A percentile compares a stretch with the other conserved stretches of the same genome.
These are phyloP conservation scores for Trichoderma citrinoviride DNA, from an alignment of 2,329 filamentous ascomycete species.

Conservation along the genomic window DNA sequence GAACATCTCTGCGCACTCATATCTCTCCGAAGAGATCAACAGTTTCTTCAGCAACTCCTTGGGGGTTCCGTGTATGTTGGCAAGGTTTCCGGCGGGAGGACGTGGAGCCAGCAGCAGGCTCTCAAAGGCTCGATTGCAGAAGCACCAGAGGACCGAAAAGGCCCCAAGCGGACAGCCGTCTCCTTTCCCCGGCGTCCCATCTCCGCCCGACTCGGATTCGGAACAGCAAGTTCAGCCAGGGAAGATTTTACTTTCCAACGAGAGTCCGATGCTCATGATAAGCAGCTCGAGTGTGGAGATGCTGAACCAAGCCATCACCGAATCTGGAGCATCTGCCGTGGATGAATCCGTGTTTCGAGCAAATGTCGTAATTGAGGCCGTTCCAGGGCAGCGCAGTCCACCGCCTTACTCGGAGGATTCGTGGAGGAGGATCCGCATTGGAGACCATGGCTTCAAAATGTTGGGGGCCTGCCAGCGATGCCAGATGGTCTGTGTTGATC, in stretches of 20 bases:
- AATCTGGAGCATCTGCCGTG: conserved; percentile 61
- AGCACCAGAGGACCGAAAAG: conserved; percentile 44
- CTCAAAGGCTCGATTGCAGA: conserved; percentile 67
- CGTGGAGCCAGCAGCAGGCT: conserved; percentile 60
- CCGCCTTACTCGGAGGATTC: conserved; percentile 74
- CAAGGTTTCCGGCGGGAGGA: conserved; percentile 73
- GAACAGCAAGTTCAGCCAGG: conserved; percentile 36
- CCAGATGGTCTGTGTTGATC: conserved; percentile 95
- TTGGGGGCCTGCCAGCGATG: conserved; percentile 84
- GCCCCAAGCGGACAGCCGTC: conserved; percentile 45
- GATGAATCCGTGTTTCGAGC: conserved; percentile 78
- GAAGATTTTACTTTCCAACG: conserved; percentile 81
- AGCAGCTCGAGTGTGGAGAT: conserved; percentile 74
- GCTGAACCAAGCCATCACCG: conserved; percentile 70
- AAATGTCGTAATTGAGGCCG: conserved; percentile 69
- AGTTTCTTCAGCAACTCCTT: conserved; percentile 75
- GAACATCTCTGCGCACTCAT: conserved; percentile 66
- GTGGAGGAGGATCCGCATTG: conserved; percentile 70
- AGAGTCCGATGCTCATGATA: conserved; percentile 87
- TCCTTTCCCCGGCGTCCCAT: conserved; percentile 53
- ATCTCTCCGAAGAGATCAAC: conserved; percentile 63
- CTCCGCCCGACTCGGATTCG: conserved; percentile 57
- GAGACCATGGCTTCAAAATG: conserved; percentile 62
- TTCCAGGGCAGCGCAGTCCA: conserved; percentile 41
- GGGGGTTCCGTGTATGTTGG: conserved; percentile 76